Evolutionary conservation across 2,329 filamentous ascomycete species (phyloP).

Genomic region (Diaporthe destruens): DNA sequence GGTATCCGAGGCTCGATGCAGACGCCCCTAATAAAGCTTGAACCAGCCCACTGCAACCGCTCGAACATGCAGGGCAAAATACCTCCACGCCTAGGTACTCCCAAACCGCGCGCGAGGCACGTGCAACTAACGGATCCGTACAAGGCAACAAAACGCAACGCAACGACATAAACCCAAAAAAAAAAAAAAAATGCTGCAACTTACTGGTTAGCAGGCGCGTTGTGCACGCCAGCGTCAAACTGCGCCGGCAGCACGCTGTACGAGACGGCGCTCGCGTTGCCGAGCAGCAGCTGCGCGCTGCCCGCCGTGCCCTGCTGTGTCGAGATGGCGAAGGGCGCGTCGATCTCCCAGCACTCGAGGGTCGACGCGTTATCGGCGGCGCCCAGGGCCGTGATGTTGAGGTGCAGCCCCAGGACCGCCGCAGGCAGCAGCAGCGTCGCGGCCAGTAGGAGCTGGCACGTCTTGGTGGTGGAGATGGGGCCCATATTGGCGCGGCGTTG

Average conservation of each 20-base stretch:
- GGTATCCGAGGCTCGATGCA: not conserved
- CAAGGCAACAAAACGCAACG: too few species aligned
- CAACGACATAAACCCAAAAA: not conserved
- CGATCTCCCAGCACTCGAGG: conserved; percentile 60
- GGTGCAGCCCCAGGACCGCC: conserved; percentile 40
- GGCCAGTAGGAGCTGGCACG: conserved; percentile 21
- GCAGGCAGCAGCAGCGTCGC: conserved; percentile 9
- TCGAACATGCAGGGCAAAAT: not conserved
- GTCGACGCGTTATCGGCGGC: conserved; percentile 53
- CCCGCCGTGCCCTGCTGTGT: conserved; percentile 51
- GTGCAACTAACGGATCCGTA: not conserved
- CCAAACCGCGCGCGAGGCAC: not conserved
- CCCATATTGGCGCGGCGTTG: too few species aligned
- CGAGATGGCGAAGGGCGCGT: conserved; percentile 52
- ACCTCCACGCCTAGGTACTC: not conserved
- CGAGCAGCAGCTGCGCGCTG: conserved; percentile 48
- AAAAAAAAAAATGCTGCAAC: conserved; percentile 33
- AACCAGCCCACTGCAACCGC: not conserved
- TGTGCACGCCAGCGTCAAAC: conserved; percentile 56
- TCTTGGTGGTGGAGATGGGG: not conserved
- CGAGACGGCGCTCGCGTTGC: conserved; percentile 50
- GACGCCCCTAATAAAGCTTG: not conserved
- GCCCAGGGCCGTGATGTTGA: conserved; percentile 56
- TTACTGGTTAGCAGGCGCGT: conserved; percentile 57
- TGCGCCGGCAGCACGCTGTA: conserved; percentile 53